phyloP scores from a whole-genome alignment of 257 asterid species.

The Prunella vulgaris region DNA sequence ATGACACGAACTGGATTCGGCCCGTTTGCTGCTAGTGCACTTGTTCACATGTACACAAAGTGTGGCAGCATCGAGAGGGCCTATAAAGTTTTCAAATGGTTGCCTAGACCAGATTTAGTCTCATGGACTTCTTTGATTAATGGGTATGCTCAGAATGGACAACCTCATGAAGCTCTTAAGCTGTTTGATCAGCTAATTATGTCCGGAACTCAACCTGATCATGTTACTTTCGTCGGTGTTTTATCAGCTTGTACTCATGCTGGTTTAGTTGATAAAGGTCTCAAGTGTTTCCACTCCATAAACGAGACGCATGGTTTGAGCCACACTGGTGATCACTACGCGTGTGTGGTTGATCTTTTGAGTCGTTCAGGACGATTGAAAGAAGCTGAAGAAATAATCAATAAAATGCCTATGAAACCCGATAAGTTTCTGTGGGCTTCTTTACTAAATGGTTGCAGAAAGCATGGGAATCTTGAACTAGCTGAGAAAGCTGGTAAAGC shows the following conservation, averaged over 20 bases:
- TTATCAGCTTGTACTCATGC: conserved; percentile 73
- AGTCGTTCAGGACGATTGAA: conserved; percentile 61
- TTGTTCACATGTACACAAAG: conserved; percentile 73
- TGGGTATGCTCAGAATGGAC: conserved; percentile 71
- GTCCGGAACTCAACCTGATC: conserved; percentile 58
- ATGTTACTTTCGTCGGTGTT: conserved; percentile 62
- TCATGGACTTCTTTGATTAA: conserved; percentile 74
- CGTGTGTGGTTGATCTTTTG: conserved; percentile 66
- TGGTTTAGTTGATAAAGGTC: conserved; percentile 71
- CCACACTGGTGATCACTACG: conserved; percentile 61
- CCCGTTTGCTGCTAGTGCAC: conserved; percentile 71
- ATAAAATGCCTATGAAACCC: conserved; percentile 53
- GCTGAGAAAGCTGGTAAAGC: conserved; percentile 52
- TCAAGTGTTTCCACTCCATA: conserved; percentile 59
- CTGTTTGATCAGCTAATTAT: conserved; percentile 43
- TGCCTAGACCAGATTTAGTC: conserved; percentile 57
- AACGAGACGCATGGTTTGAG: conserved; percentile 39
- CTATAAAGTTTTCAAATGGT: conserved; percentile 37
- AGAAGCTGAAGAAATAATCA: conserved; percentile 63
- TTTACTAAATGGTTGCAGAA: conserved; percentile 70
- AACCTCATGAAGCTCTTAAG: conserved; percentile 53
- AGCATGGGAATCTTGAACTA: conserved; percentile 57
- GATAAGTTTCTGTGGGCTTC: conserved; percentile 73
- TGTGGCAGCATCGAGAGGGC: conserved; percentile 65
- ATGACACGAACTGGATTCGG: conserved; percentile 55